These are phyloP conservation scores for Penicillium hesseltinei DNA, from an alignment of 2,329 filamentous ascomycete genomes.

Conservation along the genomic window DNA sequence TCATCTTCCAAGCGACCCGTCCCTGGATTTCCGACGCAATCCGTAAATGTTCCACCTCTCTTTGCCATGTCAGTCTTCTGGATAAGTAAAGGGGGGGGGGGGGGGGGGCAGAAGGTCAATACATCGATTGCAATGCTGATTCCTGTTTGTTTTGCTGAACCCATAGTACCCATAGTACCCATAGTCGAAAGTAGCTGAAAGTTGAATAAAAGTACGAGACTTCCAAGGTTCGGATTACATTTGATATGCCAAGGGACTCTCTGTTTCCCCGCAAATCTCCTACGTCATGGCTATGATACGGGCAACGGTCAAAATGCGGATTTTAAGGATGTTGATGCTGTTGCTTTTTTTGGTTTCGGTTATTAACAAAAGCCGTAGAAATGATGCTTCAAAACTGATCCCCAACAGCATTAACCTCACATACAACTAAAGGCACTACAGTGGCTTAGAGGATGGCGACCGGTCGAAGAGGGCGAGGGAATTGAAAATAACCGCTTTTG, in stretches of 20 bases:
- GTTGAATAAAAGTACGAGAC: background rate
- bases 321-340: background rate
- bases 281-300: background rate
- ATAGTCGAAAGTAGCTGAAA: background rate
- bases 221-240: background rate
- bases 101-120: background rate
- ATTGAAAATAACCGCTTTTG: constrained; percentile 18
- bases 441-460: constrained; percentile 13
- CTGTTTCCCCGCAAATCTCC: background rate
- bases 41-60: constrained; percentile 27
- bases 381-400: background rate
- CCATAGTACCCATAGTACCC: constrained; percentile 3
- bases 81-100: too few species aligned
- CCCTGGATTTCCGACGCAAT: constrained; percentile 48
- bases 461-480: constrained; percentile 21
- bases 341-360: too few species aligned
- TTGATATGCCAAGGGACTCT: background rate
- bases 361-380: background rate
- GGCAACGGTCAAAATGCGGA: background rate
- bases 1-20: constrained; percentile 64
- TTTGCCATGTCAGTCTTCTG: constrained; percentile 5
- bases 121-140: constrained; percentile 27
- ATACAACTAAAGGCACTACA: constrained; percentile 16
- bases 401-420: background rate
- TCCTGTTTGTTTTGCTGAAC: constrained; percentile 8